Evolutionary conservation across 1,139 yeast species (phyloP), one percentile per base, ranked within the genome.

Genomic region (Suhomyces guaymorum): DNA sequence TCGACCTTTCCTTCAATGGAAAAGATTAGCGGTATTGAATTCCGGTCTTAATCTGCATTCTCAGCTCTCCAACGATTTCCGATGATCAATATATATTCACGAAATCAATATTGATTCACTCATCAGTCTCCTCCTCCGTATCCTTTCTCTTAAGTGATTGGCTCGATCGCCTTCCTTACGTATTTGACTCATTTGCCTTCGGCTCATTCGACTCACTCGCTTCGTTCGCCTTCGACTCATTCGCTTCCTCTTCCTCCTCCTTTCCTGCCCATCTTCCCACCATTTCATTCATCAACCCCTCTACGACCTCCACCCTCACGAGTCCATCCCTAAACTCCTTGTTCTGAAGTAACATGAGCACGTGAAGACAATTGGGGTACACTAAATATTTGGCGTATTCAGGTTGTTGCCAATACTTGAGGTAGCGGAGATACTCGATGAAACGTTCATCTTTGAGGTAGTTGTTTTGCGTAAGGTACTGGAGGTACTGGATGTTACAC

Each of bases 391-490:
- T 75, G 26, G 88, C 73, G 48, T 81, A 81, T 43, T 80, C 70
- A 1, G 89, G 88, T 26, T 67, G 52, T 39, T 81, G 68, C 94
- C 95, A 86, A 62, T 85, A 85, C 48, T 77, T 82, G 39, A 85
- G 68, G 53, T 85, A 85, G 14, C 74, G 65, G 37, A 85, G 63
- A 52, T 85, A 85, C 38, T 75, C 73, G 21, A 85, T 59, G 47
- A 85, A 85, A 37, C 70, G 70, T 14, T 69, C 74, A 47, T 78
- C 80, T 32, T 77, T 78, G 25, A 85, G 64, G 48, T 78, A 80
- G 41, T 80, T 81, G 46, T 78, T 80, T 55, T 85, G 94, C 0
- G 94, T 94, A 28, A 85, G 63, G 49, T 76, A 83, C 50, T 81
- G 79, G 39, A 86, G 65, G 49, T 86, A 85, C 56, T 80, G 89